Percentiles rank a stretch among this genome's conserved stretches.
phyloP scores from a whole-genome alignment of 495 filamentous ascomycete genomes.

The Niebla homalea region DNA sequence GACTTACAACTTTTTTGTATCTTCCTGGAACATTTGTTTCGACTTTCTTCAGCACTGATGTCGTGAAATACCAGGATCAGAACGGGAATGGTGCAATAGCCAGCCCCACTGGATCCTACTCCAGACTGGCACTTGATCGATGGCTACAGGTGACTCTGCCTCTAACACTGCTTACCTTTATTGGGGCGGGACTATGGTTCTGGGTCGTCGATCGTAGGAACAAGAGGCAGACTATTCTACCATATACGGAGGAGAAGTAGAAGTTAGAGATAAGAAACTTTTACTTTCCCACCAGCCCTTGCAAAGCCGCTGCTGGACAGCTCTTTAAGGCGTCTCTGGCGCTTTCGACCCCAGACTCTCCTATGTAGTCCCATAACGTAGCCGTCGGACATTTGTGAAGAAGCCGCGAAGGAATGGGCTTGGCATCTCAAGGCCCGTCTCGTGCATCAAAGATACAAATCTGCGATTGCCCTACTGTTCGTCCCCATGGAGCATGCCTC shows the following conservation, averaged over 20 bases:
- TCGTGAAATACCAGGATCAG: slow-evolving; percentile 29
- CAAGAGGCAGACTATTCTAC: not conserved
- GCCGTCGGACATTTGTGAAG: not conserved
- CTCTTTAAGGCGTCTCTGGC: not conserved
- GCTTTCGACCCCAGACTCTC: not conserved
- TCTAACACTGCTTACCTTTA: slow-evolving; percentile 20
- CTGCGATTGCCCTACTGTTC: no score
- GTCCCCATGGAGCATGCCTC: not conserved
- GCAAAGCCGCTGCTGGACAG: not conserved
- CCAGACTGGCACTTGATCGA: slow-evolving; percentile 22
- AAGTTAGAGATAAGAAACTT: no score
- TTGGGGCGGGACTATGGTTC: not conserved
- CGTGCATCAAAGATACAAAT: not conserved
- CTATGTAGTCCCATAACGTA: not conserved
- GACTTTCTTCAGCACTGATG: slow-evolving; percentile 35
- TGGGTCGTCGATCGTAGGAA: not conserved
- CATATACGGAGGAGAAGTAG: not conserved
- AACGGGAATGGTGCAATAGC: not conserved
- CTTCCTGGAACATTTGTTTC: slow-evolving; percentile 35
- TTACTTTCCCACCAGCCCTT: not conserved
- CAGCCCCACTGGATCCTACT: slow-evolving; percentile 20
- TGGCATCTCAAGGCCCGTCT: not conserved
- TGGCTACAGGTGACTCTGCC: slow-evolving; percentile 34
- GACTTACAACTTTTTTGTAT: slow-evolving; percentile 29
- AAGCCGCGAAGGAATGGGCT: not conserved